phyloP scores from a whole-genome alignment of 1,284 basidiomycete species.

The Schizophyllum commune region DNA sequence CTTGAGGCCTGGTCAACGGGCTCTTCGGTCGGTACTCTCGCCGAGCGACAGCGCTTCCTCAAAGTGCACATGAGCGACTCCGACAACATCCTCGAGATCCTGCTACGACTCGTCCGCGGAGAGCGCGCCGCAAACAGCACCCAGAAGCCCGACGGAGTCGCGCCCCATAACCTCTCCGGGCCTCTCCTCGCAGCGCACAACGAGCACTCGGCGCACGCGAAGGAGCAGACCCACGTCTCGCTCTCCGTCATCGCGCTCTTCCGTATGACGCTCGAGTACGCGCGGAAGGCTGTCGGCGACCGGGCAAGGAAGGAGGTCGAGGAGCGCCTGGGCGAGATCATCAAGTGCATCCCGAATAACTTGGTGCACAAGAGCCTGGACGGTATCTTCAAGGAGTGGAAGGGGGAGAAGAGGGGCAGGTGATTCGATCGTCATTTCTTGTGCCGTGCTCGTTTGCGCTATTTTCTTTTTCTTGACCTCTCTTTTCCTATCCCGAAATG shows the following conservation, averaged over 20 bases:
- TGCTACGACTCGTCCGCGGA: slow-evolving; percentile 82
- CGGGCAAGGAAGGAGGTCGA: slow-evolving; percentile 66
- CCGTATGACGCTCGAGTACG: slow-evolving; percentile 76
- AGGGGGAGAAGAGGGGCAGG: slow-evolving; percentile 67
- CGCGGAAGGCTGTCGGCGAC: slow-evolving; percentile 59
- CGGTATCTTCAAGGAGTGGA: slow-evolving; percentile 90
- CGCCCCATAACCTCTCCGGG: slow-evolving; percentile 53
- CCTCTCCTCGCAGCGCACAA: slow-evolving; percentile 62
- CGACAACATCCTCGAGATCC: slow-evolving; percentile 85
- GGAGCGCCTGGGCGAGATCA: slow-evolving; percentile 80
- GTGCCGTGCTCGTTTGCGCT: too few species aligned
- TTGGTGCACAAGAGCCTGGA: slow-evolving; percentile 85
- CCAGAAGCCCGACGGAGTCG: slow-evolving; percentile 42
- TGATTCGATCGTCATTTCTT: slow-evolving; percentile 11
- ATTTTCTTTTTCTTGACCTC: too few species aligned
- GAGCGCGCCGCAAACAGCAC: slow-evolving; percentile 73
- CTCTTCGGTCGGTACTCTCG: slow-evolving; percentile 66
- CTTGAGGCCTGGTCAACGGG: slow-evolving; percentile 83
- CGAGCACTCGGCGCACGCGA: slow-evolving; percentile 69
- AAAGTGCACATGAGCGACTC: slow-evolving; percentile 78
- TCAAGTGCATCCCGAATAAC: slow-evolving; percentile 77
- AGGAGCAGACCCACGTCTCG: slow-evolving; percentile 89
- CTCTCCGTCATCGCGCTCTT: slow-evolving; percentile 89
- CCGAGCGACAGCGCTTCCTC: slow-evolving; percentile 81
- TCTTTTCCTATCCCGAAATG: too few species aligned